Evolutionary conservation across 1,284 basidiomycete species (phyloP).

Genomic region (Moniliella sp.): DNA sequence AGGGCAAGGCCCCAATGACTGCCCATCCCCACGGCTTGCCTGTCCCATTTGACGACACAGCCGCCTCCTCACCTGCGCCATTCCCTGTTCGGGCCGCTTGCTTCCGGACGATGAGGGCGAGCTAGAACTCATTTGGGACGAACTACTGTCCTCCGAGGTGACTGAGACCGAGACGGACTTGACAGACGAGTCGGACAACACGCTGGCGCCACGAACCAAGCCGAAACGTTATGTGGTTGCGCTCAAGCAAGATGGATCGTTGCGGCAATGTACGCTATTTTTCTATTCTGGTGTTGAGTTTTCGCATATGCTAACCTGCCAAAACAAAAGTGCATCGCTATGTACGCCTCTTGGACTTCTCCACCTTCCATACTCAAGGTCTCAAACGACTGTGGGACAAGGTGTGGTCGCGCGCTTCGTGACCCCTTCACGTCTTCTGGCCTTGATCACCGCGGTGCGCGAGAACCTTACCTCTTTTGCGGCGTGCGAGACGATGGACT

Average conservation of each 20-base stretch:
- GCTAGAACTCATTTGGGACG: no score
- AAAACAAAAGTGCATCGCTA: slow-evolving; percentile 11
- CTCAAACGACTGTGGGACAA: slow-evolving; percentile 78
- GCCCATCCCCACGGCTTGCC: neutral
- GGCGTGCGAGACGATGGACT: slow-evolving; percentile 29
- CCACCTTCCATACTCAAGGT: slow-evolving; percentile 78
- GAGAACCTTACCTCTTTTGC: slow-evolving; percentile 26
- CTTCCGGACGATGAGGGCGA: no score
- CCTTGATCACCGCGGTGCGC: slow-evolving; percentile 18
- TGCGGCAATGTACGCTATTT: neutral
- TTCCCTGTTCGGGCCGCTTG: no score
- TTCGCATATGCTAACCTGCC: no score
- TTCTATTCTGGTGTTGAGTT: neutral
- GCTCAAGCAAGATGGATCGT: neutral
- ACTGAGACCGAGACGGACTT: slow-evolving; percentile 14
- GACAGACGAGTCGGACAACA: no score
- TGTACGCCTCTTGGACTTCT: slow-evolving; percentile 42
- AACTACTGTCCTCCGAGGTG: slow-evolving; percentile 1
- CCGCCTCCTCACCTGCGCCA: no score
- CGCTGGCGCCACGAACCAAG: no score
- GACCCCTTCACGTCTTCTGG: slow-evolving; percentile 54
- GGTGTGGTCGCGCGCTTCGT: slow-evolving; percentile 74
- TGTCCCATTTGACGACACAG: neutral
- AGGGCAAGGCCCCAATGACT: neutral
- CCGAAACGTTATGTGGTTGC: slow-evolving; percentile 5